These are phyloP conservation scores for Colletotrichum aenigma DNA, from an alignment of 2,329 filamentous ascomycete species.

Conservation along the genomic window DNA sequence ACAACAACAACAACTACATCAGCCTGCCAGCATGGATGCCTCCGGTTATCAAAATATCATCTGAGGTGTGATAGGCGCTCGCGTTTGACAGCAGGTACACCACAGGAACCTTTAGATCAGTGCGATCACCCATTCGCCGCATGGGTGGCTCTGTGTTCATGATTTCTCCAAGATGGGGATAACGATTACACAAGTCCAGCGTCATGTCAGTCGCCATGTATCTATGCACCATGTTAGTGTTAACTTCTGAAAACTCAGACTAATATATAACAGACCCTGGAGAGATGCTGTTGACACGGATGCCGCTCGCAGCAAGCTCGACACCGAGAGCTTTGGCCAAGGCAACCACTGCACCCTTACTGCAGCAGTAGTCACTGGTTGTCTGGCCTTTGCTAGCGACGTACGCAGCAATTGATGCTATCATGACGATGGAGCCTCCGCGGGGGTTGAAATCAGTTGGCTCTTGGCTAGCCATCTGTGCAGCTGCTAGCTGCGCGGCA, in stretches of 20 bases:
- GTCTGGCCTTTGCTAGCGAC: conserved; percentile 31
- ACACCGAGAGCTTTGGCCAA: conserved; percentile 44
- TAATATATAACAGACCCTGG: conserved; percentile 29
- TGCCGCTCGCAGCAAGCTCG: conserved; percentile 24
- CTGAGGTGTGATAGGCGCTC: conserved; percentile 42
- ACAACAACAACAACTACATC: too few species aligned
- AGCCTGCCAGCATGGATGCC: conserved; percentile 34
- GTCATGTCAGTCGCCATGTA: conserved; percentile 40
- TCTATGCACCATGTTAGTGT: conserved; percentile 10
- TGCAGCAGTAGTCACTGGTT: conserved; percentile 45
- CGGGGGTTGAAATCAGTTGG: conserved; percentile 23
- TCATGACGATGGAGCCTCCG: conserved; percentile 34
- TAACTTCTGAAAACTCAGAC: not conserved
- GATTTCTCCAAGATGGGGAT: conserved; percentile 33
- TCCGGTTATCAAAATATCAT: conserved; percentile 41
- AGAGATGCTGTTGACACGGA: conserved; percentile 37
- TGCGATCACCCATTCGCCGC: conserved; percentile 38
- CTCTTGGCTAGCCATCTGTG: conserved; percentile 36
- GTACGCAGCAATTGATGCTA: conserved; percentile 36
- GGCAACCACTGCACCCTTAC: conserved; percentile 49
- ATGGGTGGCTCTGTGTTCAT: conserved; percentile 44
- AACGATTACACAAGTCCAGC: conserved; percentile 27
- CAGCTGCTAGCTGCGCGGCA: conserved; percentile 36
- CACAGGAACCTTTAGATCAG: conserved; percentile 42
- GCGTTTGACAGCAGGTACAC: conserved; percentile 45